These are phyloP conservation scores for Henckelia pumila DNA, from an alignment of 257 asterid genomes.

Conservation along the genomic window DNA sequence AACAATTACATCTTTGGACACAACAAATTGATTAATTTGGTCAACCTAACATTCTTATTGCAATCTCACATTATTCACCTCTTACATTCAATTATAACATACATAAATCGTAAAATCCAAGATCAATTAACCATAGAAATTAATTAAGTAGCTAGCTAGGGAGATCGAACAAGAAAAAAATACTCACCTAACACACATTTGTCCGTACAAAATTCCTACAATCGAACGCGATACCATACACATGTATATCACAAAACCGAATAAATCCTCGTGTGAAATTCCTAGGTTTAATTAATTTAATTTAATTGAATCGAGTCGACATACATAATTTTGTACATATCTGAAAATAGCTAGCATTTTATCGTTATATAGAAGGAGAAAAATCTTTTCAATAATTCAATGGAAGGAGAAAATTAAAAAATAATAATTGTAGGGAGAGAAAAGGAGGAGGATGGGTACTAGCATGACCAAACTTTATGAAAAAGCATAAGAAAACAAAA, in stretches of 20 bases:
- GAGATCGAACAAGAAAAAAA: too few relatives aligned
- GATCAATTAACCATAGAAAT: too few relatives aligned
- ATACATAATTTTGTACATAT: slow-evolving; percentile 17
- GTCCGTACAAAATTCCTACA: too few relatives aligned
- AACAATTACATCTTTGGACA: background rate
- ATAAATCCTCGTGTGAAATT: background rate
- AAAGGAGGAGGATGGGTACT: slow-evolving; percentile 26
- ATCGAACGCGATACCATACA: too few relatives aligned
- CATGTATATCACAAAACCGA: too few relatives aligned
- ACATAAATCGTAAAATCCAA: too few relatives aligned
- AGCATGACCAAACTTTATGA: slow-evolving; percentile 34
- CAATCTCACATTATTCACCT: too few relatives aligned
- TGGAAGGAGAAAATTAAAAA: background rate
- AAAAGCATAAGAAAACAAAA: slow-evolving; percentile 61
- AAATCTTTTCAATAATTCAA: slow-evolving; percentile 37
- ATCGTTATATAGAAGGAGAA: slow-evolving; percentile 17
- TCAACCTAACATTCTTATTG: too few relatives aligned
- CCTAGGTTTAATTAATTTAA: background rate
- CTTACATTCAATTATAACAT: too few relatives aligned
- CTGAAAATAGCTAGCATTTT: slow-evolving; percentile 22
- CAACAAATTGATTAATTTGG: background rate
- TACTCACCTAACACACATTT: too few relatives aligned
- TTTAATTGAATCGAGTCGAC: slow-evolving; percentile 3
- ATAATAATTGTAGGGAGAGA: slow-evolving; percentile 39
- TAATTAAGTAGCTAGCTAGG: too few relatives aligned